Base-by-base conservation (phyloP, 2,329 filamentous ascomycete genomes). In the Exophiala alcalophila region DNA sequence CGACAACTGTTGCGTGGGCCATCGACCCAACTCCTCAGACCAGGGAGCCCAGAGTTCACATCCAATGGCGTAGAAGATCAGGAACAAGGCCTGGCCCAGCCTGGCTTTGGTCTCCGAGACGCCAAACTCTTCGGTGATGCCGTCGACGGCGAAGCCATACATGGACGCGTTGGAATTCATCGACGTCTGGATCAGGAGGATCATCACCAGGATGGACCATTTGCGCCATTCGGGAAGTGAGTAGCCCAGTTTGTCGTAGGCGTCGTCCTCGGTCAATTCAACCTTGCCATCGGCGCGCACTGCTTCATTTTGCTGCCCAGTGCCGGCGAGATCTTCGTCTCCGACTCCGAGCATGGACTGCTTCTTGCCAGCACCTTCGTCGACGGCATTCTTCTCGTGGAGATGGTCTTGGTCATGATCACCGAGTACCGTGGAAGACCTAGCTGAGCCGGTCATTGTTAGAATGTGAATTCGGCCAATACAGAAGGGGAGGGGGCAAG, bases 21-120 rank as follows among this genome's bases (percentile, higher is more conserved):
- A 84, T 31, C 86, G 77, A 4, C 86, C 86, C 36, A 89, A 74
- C 58, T 92, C 86, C 61, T 92, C 86, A 15, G 80, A 85, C 83
- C 86, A 92, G 0, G 86, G 86, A 0, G 86, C 86, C 86, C 86
- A 92, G 1, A 91, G 73, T 64, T 92, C 86, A 60, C 86, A 90
- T n/a, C 86, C 86, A 59, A 92, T 88, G 23, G 84, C 86, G 61
- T 92, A 92, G 2, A 80, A 67, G 41, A 91, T 71, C 15, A 92
- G 68, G 63, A 90, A 92, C 50, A 85, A 76, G 65, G 84, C 81
- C 50, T 86, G 84, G 50, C 86, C 86, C 29, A 78, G 72, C 41
- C 84, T 76, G 3, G 81, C 84, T 5, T 76, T 78, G 60, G 86
- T 81, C 10, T 71, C 68, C 40, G 78, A 80, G 49, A 91, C 79